Evolutionary conservation across 2,329 filamentous ascomycete species (phyloP), one percentile per base, ranked within the genome.

Genomic region (Aspergillus ochraceus): DNA sequence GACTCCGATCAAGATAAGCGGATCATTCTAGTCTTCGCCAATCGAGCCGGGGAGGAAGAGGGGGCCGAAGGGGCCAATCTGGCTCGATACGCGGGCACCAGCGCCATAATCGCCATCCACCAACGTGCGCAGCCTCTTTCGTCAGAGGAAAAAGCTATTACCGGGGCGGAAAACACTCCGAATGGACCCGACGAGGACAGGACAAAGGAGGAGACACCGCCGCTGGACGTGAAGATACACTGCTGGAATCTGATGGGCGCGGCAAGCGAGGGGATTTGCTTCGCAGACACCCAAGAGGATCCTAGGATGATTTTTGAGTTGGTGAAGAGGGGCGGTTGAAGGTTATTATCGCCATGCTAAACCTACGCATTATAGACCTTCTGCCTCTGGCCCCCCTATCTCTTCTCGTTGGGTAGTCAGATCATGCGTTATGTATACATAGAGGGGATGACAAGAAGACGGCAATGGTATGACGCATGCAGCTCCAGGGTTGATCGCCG

Each of bases 51-150:
- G 1, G 73, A 77, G 57, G 80, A 80, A 63, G 75, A 73, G 19
- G 67, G 65, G 19, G 72, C 68, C 51, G 71, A 72, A 36, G 68
- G 73, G 47, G 74, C 77, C 60, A 73, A 74, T 50, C 71, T 74
- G 30, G 79, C 75, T 52, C 71, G 74, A 53, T 82, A 82, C 71
- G 80, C 80, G 55, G 80, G 80, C 50, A 80, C 77, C n/a, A 82
- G 80, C 60, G 70, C 77, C 58, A 74, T 81, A 49, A 67, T 82
- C 60, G 76, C 74, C 11, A 63, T 77, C 58, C 72, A 69, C 59
- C 74, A 77, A 56, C 68, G 66, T 39, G 53, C 57, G 19, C 61
- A n/a, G 19, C 19, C 30, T 68, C 20, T 66, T 74, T 60, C 62
- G 52, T 29, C 30, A 10, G 24, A 19, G 11, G 32, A 24, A 9